Base-by-base conservation (phyloP, 257 asterid genomes). In the Linaria vulgaris region DNA sequence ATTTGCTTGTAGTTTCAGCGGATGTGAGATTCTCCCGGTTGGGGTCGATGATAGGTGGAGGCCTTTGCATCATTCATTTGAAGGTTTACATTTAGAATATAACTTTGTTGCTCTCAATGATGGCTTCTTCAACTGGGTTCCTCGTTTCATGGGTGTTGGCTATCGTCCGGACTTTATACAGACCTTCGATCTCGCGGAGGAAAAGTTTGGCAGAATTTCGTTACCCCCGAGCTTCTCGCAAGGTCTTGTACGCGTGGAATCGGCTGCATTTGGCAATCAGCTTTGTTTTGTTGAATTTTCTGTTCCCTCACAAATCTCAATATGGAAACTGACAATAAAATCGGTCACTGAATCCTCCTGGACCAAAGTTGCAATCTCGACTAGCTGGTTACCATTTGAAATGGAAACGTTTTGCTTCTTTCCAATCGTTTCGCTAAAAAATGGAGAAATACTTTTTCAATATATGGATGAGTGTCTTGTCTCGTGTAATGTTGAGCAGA, bases 41-140 rank as follows among this genome's bases (percentile, higher is more conserved):
- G 69, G 69, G 16, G 69, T 64, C n/a, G 69, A 51, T 52, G 22
- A 63, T 4, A 9, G 14, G 6, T 63, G 69, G 69, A 63, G 69
- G 38, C 1, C 11, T 44, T 46, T 61, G 50, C 37, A 5, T 0
- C 5, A 41, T 41, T 44, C 61, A n/a, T 34, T 44, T 10, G 22
- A 10, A 2, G 11, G 1, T 20, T 27, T 27, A 27, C 5, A 6
- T 21, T 3, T 12, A 14, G 15, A 11, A 15, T 6, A 24, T 14
- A 12, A 64, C 5, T 3, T 22, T 22, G 17, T 64, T 51, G 14
- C 41, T 31, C 23, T 31, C 5, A n/a, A n/a, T n/a, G 14, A 37
- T 7, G 61, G 69, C 22, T 59, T 54, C n/a, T 52, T 64, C 22
- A 60, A 64, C 24, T 64, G 69, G 69, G 14, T 64, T 64, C 21